A percentile compares a stretch with the other conserved stretches of the same genome.
phyloP scores from a whole-genome alignment of 441 rosid genomes.

The Euphorbia schlechtendalii region DNA sequence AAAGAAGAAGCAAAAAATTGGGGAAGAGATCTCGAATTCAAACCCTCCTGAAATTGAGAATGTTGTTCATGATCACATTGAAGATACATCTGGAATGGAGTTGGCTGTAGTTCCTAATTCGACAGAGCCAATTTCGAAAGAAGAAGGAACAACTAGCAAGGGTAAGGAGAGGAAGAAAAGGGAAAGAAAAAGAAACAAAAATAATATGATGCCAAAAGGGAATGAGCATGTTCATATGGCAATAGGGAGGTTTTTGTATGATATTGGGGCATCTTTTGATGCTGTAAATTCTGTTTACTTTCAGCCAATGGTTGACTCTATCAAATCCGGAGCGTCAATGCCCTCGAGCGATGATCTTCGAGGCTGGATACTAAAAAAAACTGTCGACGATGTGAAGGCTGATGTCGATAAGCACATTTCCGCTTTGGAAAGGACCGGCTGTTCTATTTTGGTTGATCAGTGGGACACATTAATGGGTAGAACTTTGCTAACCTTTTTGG shows the following conservation, averaged over 20 bases:
- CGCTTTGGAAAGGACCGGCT: constrained; percentile 64
- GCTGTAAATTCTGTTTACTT: constrained; percentile 60
- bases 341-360: constrained; percentile 57
- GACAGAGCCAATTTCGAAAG: constrained; percentile 30
- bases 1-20: constrained; percentile 50
- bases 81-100: constrained; percentile 28
- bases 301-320: constrained; percentile 65
- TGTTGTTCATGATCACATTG: constrained; percentile 28
- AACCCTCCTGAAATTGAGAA: constrained; percentile 30
- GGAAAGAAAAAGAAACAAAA: constrained; percentile 28
- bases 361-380: constrained; percentile 57
- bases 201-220: constrained; percentile 19
- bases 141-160: constrained; percentile 31
- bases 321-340: constrained; percentile 50
- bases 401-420: constrained; percentile 35
- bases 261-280: constrained; percentile 64
- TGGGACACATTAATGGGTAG: constrained; percentile 39
- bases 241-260: constrained; percentile 60
- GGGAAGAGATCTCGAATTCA: constrained; percentile 25
- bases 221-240: constrained; percentile 48
- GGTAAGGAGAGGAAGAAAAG: constrained; percentile 48
- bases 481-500: constrained; percentile 46
- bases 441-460: constrained; percentile 65
- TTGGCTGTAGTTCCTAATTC: constrained; percentile 27
- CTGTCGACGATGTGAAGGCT: constrained; percentile 52